Percentiles rank a stretch among this genome's conserved stretches.
These are phyloP conservation scores for Suhomyces terraborum DNA, from an alignment of 1,139 yeast genomes.

Conservation along the genomic window DNA sequence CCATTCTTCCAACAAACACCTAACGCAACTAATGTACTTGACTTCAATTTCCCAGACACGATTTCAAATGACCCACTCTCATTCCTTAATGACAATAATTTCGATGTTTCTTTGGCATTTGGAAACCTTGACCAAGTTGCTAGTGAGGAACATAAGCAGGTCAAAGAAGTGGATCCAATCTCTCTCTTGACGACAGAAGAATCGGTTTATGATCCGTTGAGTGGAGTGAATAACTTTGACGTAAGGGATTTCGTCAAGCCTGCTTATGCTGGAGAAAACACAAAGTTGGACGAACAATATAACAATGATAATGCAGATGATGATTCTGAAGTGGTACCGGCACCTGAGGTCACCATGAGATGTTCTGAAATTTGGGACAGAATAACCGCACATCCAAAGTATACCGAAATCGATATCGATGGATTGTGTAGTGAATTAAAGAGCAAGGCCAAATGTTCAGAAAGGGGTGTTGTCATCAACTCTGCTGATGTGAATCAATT, in stretches of 20 bases:
- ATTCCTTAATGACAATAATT: constrained; percentile 48
- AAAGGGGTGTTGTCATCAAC: constrained; percentile 82
- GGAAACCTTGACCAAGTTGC: constrained; percentile 18
- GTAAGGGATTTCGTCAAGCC: constrained; percentile 42
- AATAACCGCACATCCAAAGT: constrained; percentile 89
- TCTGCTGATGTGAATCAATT: constrained; percentile 74
- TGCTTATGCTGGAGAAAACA: constrained; percentile 15
- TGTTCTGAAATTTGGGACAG: constrained; percentile 98
- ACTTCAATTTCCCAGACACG: constrained; percentile 13
- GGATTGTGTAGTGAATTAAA: constrained; percentile 87
- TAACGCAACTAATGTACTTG: constrained; percentile 13
- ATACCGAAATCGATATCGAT: constrained; percentile 90
- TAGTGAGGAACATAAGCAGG: constrained; percentile 12
- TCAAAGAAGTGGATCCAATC: constrained; percentile 33
- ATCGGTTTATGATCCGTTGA: constrained; percentile 66
- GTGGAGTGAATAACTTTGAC: constrained; percentile 32
- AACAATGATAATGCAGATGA: constrained; percentile 22
- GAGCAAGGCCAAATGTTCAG: constrained; percentile 94
- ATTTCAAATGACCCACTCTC: constrained; percentile 41
- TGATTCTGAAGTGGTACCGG: constrained; percentile 53
- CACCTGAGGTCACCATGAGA: constrained; percentile 53
- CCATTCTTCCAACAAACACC: constrained; percentile 27
- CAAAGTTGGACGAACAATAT: constrained; percentile 2
- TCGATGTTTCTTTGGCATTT: constrained; percentile 55
- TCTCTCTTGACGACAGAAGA: constrained; percentile 58